Conservation (phyloP, 2,329 filamentous ascomycete genomes). For the Colletotrichum sp. region DNA sequence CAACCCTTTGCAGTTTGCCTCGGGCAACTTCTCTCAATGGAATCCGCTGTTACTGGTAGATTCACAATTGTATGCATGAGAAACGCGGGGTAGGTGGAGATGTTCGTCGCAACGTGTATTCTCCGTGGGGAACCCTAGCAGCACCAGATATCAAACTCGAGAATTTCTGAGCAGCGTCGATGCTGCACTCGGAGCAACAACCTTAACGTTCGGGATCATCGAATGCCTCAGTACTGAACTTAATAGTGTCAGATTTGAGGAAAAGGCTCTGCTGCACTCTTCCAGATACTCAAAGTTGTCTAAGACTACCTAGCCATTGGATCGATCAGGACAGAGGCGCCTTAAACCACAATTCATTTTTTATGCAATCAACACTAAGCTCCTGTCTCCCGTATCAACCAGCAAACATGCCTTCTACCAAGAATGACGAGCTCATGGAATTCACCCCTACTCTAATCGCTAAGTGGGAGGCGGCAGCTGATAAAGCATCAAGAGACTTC, state of each 20-base stretch:
- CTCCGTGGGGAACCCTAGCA: not conserved
- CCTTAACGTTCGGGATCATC: not conserved
- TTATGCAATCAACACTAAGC: not conserved
- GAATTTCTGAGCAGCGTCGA: not conserved
- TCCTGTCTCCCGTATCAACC: accelerated
- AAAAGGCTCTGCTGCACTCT: accelerated
- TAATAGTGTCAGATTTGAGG: accelerated
- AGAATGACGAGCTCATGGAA: accelerated
- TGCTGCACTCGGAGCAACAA: not conserved
- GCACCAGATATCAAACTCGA: not conserved
- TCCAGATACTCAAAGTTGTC: not conserved
- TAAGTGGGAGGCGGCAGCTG: not conserved
- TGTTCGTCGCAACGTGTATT: not conserved
- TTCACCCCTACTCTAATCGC: not conserved
- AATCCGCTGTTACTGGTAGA: not conserved
- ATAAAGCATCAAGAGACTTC: not conserved
- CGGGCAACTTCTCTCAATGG: not conserved
- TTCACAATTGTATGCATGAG: accelerated
- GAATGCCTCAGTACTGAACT: not conserved
- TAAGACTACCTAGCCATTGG: not conserved
- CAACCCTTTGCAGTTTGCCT: no score
- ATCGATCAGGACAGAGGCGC: not conserved
- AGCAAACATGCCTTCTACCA: not conserved
- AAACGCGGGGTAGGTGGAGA: not conserved
- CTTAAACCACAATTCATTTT: accelerated